Conservation (phyloP, 129 eudicot genomes). For the Logfia minima region DNA sequence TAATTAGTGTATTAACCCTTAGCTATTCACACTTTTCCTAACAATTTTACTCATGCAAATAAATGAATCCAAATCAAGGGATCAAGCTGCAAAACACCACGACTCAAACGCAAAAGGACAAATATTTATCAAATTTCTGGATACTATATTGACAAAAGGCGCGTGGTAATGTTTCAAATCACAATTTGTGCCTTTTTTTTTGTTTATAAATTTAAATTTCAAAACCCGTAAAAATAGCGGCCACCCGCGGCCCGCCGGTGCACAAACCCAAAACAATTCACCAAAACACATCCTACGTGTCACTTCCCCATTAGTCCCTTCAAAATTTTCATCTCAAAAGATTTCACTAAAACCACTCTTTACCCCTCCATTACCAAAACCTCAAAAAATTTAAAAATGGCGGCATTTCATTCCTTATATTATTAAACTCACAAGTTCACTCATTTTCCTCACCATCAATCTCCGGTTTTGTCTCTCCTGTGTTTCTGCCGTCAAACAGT, state of each 20-base stretch:
- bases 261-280: not conserved
- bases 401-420: conserved; percentile 36
- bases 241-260: not conserved
- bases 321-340: not conserved
- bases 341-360: not conserved
- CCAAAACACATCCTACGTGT: not conserved
- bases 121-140: no score
- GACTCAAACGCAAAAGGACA: not conserved
- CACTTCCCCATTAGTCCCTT: not conserved
- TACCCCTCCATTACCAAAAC: conserved; percentile 11
- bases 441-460: conserved; percentile 8
- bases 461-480: conserved; percentile 29
- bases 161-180: not conserved
- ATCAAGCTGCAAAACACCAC: not conserved
- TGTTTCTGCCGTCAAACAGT: not conserved
- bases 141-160: not conserved
- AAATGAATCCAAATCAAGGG: not conserved
- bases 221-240: not conserved
- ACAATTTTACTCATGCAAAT: no score
- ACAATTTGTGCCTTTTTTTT: not conserved
- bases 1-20: no score
- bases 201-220: not conserved
- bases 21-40: no score
- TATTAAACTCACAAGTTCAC: not conserved
- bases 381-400: conserved; percentile 41